A percentile compares a stretch with the other conserved stretches of the same genome.
These are phyloP conservation scores for Stephania yunnanensis DNA, from an alignment of 164 flowering plant genomes.

Conservation along the genomic window DNA sequence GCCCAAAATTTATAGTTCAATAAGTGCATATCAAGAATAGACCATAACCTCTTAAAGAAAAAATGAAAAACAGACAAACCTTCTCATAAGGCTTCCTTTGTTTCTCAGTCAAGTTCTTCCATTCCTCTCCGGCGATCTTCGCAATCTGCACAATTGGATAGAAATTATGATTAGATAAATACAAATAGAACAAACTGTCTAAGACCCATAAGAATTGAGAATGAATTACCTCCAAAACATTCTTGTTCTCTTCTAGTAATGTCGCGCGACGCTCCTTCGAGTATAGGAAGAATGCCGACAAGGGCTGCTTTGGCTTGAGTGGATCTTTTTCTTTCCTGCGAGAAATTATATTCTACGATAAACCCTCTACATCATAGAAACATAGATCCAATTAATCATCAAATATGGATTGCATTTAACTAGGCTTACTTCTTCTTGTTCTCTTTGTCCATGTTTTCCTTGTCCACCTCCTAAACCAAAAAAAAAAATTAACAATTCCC, in stretches of 20 bases:
- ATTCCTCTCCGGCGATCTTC: slow-evolving; percentile 76
- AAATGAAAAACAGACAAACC: slow-evolving; percentile 28
- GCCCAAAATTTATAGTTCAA: slow-evolving; percentile 5
- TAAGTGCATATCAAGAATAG: not conserved
- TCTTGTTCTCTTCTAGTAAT: slow-evolving; percentile 51
- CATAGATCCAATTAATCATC: not conserved
- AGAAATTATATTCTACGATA: no score
- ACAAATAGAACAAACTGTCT: not conserved
- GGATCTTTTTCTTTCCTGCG: slow-evolving; percentile 84
- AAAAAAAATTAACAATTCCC: not conserved
- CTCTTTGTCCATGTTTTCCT: slow-evolving; percentile 31
- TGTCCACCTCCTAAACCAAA: slow-evolving; percentile 39
- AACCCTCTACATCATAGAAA: not conserved
- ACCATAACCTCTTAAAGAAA: not conserved
- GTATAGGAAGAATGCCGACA: slow-evolving; percentile 71
- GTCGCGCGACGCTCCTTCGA: slow-evolving; percentile 58
- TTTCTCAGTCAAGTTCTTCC: slow-evolving; percentile 75
- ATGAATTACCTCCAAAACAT: slow-evolving; percentile 49
- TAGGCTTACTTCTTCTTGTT: slow-evolving; percentile 40
- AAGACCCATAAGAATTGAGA: no score
- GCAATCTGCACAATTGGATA: slow-evolving; percentile 33
- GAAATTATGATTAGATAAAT: not conserved
- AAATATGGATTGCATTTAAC: no score
- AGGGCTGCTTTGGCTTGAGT: slow-evolving; percentile 71
- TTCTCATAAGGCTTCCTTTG: slow-evolving; percentile 62